Conservation (phyloP, 2,329 filamentous ascomycete species). For the Myriosclerotinia duriaeana region DNA sequence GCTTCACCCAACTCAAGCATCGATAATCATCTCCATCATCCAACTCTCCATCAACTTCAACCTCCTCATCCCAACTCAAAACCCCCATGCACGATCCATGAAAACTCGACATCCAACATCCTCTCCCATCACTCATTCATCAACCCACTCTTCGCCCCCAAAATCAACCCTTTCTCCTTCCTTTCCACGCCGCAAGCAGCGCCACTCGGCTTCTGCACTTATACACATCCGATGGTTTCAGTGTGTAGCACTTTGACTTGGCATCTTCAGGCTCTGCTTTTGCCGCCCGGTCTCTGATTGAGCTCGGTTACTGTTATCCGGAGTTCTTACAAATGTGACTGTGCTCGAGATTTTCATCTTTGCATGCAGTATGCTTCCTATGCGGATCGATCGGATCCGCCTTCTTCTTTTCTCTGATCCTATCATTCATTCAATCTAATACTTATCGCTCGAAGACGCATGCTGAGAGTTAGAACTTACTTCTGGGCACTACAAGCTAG, state of each 20-base stretch:
- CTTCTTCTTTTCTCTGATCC: background rate
- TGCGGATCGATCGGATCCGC: background rate
- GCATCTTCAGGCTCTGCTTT: background rate
- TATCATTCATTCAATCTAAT: background rate
- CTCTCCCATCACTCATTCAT: too few relatives aligned
- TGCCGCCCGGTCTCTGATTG: background rate
- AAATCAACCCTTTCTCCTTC: slow-evolving; percentile 4
- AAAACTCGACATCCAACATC: background rate
- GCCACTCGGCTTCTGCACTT: slow-evolving; percentile 5
- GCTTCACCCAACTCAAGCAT: too few relatives aligned
- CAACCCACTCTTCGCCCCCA: background rate
- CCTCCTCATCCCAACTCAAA: too few relatives aligned
- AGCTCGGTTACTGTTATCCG: background rate
- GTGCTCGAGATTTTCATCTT: background rate
- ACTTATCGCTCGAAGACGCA: background rate
- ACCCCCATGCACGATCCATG: too few relatives aligned
- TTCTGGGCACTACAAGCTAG: too few relatives aligned
- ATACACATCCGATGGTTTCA: background rate
- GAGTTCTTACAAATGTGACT: background rate
- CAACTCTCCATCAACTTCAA: too few relatives aligned
- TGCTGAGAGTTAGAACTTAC: too few relatives aligned
- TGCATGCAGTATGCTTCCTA: background rate
- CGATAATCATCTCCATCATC: too few relatives aligned
- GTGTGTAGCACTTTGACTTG: background rate
- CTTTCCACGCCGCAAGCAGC: background rate